Evolutionary conservation across 805 yeast genomes (phyloP).

Genomic region (Candida berthetii): DNA sequence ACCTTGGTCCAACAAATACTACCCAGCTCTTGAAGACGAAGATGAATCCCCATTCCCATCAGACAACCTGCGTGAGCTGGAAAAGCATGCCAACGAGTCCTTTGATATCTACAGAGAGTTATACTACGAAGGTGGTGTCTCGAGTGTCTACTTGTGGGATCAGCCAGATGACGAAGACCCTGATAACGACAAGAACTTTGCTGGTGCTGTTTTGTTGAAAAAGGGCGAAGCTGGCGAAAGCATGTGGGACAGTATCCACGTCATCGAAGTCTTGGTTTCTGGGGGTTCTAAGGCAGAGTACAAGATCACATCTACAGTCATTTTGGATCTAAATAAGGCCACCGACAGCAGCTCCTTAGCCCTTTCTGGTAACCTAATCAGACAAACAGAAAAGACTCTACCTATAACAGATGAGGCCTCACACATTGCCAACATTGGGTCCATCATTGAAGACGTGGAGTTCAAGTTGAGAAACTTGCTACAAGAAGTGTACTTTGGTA

Average conservation of each 20-base stretch:
- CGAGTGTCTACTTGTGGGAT: slow-evolving; percentile 92
- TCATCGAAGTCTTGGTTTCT: slow-evolving; percentile 61
- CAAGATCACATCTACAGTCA: slow-evolving; percentile 81
- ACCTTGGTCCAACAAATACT: slow-evolving; percentile 82
- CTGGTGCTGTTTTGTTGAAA: slow-evolving; percentile 86
- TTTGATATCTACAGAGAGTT: slow-evolving; percentile 90
- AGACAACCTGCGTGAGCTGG: slow-evolving; percentile 60
- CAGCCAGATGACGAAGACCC: slow-evolving; percentile 47
- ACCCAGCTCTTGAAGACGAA: slow-evolving; percentile 45
- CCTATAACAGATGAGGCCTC: slow-evolving; percentile 40
- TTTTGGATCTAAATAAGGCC: slow-evolving; percentile 50
- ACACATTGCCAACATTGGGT: slow-evolving; percentile 85
- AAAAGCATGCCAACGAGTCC: slow-evolving; percentile 78
- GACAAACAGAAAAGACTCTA: slow-evolving; percentile 64
- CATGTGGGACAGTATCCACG: slow-evolving; percentile 91
- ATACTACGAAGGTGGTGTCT: slow-evolving; percentile 91
- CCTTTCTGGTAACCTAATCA: slow-evolving; percentile 77
- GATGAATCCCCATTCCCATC: slow-evolving; percentile 77
- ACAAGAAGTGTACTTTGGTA: slow-evolving; percentile 93
- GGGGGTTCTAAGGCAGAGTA: slow-evolving; percentile 38
- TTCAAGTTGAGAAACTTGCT: slow-evolving; percentile 78
- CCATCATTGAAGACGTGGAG: slow-evolving; percentile 83
- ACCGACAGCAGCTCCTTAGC: slow-evolving; percentile 32
- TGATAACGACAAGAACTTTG: slow-evolving; percentile 51
- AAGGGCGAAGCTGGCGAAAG: slow-evolving; percentile 35